Conservation (phyloP, 345 rosid species). For the Clarkia xantiana region DNA sequence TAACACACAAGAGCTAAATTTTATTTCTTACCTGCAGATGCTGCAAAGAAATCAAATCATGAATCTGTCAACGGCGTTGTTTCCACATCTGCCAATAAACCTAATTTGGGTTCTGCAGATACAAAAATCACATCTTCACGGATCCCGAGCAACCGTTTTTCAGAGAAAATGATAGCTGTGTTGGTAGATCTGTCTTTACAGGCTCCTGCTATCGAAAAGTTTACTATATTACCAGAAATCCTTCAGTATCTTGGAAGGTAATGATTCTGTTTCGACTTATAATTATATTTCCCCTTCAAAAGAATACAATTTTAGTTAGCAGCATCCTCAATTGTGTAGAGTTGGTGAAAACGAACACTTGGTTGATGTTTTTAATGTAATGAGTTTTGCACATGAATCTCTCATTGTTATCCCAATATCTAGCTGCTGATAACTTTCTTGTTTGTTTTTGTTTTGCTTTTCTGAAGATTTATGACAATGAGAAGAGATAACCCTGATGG, state of each 20-base stretch:
- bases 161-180: constrained; percentile 70
- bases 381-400: too few relatives aligned
- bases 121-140: constrained; percentile 17
- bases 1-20: constrained; percentile 12
- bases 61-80: constrained; percentile 30
- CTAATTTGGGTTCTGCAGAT: constrained; percentile 20
- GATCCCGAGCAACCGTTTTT: constrained; percentile 37
- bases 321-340: too few relatives aligned
- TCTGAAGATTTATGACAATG: constrained; percentile 71
- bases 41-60: constrained; percentile 12
- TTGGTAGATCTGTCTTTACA: constrained; percentile 57
- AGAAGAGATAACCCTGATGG: constrained; percentile 94
- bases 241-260: constrained; percentile 84
- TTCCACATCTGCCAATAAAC: constrained; percentile 20
- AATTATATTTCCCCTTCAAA: background rate
- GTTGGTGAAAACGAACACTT: too few relatives aligned
- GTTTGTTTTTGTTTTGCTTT: background rate
- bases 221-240: constrained; percentile 61
- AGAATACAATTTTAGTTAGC: constrained; percentile 6
- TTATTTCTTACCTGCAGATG: constrained; percentile 17
- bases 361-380: too few relatives aligned
- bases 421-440: too few relatives aligned
- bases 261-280: constrained; percentile 6
- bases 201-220: constrained; percentile 59
- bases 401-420: too few relatives aligned